Conservation (phyloP, 2,329 filamentous ascomycete genomes). For the Alternaria brassicicola region DNA sequence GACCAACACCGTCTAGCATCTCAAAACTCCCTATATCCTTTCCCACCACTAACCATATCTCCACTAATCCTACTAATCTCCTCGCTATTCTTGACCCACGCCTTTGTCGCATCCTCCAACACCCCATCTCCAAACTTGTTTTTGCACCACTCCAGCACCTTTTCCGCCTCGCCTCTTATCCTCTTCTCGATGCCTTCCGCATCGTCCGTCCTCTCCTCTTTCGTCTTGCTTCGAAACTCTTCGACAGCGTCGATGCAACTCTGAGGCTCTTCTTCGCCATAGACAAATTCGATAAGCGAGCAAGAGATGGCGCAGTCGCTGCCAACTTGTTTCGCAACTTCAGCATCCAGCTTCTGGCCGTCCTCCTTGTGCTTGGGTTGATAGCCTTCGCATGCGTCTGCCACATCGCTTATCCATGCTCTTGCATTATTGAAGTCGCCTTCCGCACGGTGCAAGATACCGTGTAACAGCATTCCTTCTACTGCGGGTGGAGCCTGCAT, state of each 20-base stretch:
- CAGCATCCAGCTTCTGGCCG: slow-evolving; percentile 20
- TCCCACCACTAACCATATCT: slow-evolving; percentile 54
- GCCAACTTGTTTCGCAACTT: slow-evolving; percentile 8
- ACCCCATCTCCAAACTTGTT: slow-evolving; percentile 53
- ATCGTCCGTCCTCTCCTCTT: slow-evolving; percentile 19
- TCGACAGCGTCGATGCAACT: slow-evolving; percentile 49
- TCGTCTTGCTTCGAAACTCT: slow-evolving; percentile 40
- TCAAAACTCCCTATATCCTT: slow-evolving; percentile 56
- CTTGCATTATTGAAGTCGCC: slow-evolving; percentile 58
- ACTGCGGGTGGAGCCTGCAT: slow-evolving; percentile 57
- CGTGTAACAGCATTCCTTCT: slow-evolving; percentile 60
- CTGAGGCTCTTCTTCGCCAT: slow-evolving; percentile 22
- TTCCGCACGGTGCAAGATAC: slow-evolving; percentile 59
- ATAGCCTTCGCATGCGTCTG: slow-evolving; percentile 42
- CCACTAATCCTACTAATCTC: slow-evolving; percentile 51
- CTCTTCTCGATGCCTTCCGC: slow-evolving; percentile 39
- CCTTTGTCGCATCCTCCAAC: slow-evolving; percentile 52
- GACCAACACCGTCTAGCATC: not conserved
- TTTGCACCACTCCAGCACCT: slow-evolving; percentile 53
- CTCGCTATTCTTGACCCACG: slow-evolving; percentile 51
- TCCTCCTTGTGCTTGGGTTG: slow-evolving; percentile 29
- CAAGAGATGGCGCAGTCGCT: slow-evolving; percentile 7
- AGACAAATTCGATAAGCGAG: slow-evolving; percentile 27
- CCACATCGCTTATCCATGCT: slow-evolving; percentile 57
- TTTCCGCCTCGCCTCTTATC: slow-evolving; percentile 49